Conservation (phyloP, 208 protist species). For the Leishmania aethiopica region DNA sequence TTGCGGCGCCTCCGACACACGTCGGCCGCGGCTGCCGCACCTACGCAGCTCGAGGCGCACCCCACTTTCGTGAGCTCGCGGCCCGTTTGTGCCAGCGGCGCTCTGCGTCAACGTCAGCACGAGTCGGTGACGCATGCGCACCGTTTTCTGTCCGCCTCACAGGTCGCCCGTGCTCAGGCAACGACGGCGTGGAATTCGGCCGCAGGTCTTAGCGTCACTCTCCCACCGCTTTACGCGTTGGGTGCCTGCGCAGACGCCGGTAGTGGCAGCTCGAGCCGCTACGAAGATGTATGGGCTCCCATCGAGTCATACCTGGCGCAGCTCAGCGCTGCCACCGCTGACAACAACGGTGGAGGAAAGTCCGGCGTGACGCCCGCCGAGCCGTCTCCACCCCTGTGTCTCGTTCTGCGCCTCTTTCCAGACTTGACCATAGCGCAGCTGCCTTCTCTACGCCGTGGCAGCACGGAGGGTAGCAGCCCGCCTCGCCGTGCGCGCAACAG, state of each 20-base stretch:
- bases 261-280: background rate
- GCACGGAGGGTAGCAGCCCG: background rate
- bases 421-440: constrained; percentile 49
- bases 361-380: background rate
- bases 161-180: background rate
- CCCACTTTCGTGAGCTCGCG: background rate
- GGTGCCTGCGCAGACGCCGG: background rate
- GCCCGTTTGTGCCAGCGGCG: background rate
- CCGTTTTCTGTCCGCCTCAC: constrained; percentile 4
- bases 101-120: background rate
- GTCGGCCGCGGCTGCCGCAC: background rate
- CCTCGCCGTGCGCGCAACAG: constrained; percentile 5
- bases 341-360: background rate
- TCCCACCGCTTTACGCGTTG: constrained; percentile 57
- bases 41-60: background rate
- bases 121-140: background rate
- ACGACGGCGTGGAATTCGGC: background rate
- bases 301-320: constrained; percentile 27
- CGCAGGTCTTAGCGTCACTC: constrained; percentile 41
- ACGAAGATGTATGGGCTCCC: constrained; percentile 22
- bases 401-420: constrained; percentile 54
- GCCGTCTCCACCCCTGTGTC: constrained; percentile 27
- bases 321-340: background rate
- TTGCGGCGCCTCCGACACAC: background rate
- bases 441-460: background rate